phyloP scores from a whole-genome alignment of 78 protist genomes.

The Blattamonas nauphoetae region DNA sequence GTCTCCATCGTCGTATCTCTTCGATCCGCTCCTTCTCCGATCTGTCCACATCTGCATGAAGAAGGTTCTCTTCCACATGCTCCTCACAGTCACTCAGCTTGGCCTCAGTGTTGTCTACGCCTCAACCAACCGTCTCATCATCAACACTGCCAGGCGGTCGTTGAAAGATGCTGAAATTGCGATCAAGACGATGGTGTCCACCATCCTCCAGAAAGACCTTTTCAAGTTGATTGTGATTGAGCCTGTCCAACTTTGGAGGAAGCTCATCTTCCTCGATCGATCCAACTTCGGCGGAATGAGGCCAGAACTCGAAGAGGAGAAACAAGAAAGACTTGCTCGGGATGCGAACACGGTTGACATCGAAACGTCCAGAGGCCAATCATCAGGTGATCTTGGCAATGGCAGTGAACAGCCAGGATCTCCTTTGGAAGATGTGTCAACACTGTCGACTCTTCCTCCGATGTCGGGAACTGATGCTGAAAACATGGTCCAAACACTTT shows the following conservation, averaged over 20 bases:
- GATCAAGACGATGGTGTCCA: neutral
- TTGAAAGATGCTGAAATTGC: neutral
- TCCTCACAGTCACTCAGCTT: slow-evolving; percentile 44
- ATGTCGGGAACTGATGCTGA: neutral
- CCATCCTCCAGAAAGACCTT: neutral
- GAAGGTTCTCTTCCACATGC: slow-evolving; percentile 54
- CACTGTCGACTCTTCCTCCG: neutral
- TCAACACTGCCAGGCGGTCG: neutral
- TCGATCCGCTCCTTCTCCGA: slow-evolving; percentile 59
- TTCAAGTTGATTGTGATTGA: neutral
- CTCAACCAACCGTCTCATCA: slow-evolving; percentile 22
- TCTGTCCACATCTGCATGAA: slow-evolving; percentile 56
- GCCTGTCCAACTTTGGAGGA: neutral
- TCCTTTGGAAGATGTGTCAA: neutral
- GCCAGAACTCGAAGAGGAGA: neutral
- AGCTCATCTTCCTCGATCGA: neutral
- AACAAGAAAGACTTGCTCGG: neutral
- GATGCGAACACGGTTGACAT: neutral
- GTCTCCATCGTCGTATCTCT: slow-evolving; percentile 37
- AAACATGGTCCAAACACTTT: no score
- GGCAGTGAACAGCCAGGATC: neutral
- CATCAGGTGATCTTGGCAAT: neutral
- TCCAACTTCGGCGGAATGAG: neutral
- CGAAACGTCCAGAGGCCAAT: neutral
- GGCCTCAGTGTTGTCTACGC: slow-evolving; percentile 62